Percentiles rank a stretch among this genome's conserved stretches.
phyloP scores from a whole-genome alignment of 441 rosid species.

The Brassica balearica region DNA sequence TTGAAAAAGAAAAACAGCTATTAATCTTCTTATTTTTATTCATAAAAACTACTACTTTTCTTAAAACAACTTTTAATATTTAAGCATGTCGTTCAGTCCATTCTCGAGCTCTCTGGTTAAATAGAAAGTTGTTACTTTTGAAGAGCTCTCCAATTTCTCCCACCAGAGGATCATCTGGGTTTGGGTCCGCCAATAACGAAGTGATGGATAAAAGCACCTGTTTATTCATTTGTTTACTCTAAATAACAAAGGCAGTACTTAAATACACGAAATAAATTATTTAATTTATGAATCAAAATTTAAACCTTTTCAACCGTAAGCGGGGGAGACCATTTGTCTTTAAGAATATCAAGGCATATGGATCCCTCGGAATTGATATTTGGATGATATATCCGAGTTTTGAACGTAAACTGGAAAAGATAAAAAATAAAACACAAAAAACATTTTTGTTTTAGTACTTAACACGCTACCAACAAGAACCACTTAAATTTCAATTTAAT shows the following conservation, averaged over 20 bases:
- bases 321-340: constrained; percentile 16
- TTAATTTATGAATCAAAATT: background rate
- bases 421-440: no score
- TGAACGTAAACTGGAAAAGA: constrained; percentile 14
- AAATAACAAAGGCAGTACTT: background rate
- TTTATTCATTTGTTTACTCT: background rate
- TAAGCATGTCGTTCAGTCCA: background rate
- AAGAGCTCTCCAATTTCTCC: background rate
- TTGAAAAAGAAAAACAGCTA: background rate
- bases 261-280: background rate
- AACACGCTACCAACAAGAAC: no score
- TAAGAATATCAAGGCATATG: constrained; percentile 32
- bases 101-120: background rate
- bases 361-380: constrained; percentile 14
- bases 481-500: no score
- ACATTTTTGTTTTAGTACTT: no score
- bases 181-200: constrained; percentile 17
- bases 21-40: background rate
- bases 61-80: background rate
- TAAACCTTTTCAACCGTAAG: constrained; percentile 23
- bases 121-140: background rate
- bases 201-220: constrained; percentile 26
- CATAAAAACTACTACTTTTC: background rate
- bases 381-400: background rate
- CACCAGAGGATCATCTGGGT: constrained; percentile 6